Evolutionary conservation across 345 rosid genomes (phyloP).

Genomic region (Linum lewisii): DNA sequence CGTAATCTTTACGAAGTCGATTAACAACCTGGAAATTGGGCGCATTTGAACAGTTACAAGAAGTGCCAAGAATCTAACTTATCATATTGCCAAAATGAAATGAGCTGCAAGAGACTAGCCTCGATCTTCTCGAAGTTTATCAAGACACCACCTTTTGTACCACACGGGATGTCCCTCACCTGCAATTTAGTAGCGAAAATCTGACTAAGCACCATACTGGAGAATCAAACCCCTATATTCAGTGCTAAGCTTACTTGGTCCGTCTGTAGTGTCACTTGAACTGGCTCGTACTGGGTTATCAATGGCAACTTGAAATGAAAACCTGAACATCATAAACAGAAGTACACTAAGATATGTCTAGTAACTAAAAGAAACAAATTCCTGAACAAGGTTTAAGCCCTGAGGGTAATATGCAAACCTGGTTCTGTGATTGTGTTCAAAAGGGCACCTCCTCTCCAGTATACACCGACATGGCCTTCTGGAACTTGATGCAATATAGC

Average conservation of each 20-base stretch:
- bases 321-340: constrained; percentile 30
- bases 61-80: constrained; percentile 6
- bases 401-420: constrained; percentile 25
- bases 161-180: constrained; percentile 93
- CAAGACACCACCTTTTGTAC: constrained; percentile 95
- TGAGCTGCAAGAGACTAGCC: constrained; percentile 24
- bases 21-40: constrained; percentile 57
- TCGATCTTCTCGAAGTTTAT: constrained; percentile 90
- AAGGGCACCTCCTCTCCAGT: constrained; percentile 95
- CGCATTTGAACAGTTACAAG: neutral
- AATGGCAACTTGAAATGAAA: constrained; percentile 77
- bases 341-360: neutral
- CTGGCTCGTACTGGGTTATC: constrained; percentile 73
- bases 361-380: neutral
- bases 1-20: constrained; percentile 68
- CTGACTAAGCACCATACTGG: constrained; percentile 4
- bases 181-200: constrained; percentile 15
- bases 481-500: constrained; percentile 80
- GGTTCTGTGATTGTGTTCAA: constrained; percentile 52
- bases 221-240: constrained; percentile 10
- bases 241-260: constrained; percentile 44
- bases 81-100: neutral
- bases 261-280: constrained; percentile 93
- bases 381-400: neutral
- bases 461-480: constrained; percentile 93